phyloP scores from a whole-genome alignment of 495 filamentous ascomycete species.

The Tuber indicum region DNA sequence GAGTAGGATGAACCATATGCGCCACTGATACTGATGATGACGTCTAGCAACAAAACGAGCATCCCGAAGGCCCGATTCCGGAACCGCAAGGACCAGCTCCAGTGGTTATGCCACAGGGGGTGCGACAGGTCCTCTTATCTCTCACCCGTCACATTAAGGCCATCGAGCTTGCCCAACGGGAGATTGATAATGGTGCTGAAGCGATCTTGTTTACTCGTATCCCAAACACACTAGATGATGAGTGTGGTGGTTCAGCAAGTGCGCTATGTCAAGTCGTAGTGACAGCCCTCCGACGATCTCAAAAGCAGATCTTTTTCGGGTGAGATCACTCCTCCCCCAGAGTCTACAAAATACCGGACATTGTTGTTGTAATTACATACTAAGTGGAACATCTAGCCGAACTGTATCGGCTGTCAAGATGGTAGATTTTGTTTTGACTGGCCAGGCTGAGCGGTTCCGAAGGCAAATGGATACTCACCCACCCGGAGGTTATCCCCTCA shows the following conservation, averaged over 20 bases:
- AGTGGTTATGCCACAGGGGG: neutral
- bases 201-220: neutral
- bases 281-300: neutral
- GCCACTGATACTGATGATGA: neutral
- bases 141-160: neutral
- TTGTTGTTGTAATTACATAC: neutral
- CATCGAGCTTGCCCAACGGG: neutral
- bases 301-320: neutral
- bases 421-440: neutral
- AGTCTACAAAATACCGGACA: neutral
- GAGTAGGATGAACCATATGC: neutral
- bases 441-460: neutral
- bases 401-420: neutral
- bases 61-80: neutral
- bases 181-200: slow-evolving; percentile 3
- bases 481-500: neutral
- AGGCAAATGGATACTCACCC: neutral
- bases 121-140: neutral
- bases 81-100: neutral
- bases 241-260: neutral
- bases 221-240: neutral
- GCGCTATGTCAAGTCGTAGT: neutral
- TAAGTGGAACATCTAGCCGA: neutral
- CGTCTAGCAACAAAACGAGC: neutral
- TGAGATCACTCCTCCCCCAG: neutral